Percentiles rank a stretch among this genome's conserved stretches.
phyloP scores from a whole-genome alignment of 257 asterid species.

The Voacanga thouarsii region DNA sequence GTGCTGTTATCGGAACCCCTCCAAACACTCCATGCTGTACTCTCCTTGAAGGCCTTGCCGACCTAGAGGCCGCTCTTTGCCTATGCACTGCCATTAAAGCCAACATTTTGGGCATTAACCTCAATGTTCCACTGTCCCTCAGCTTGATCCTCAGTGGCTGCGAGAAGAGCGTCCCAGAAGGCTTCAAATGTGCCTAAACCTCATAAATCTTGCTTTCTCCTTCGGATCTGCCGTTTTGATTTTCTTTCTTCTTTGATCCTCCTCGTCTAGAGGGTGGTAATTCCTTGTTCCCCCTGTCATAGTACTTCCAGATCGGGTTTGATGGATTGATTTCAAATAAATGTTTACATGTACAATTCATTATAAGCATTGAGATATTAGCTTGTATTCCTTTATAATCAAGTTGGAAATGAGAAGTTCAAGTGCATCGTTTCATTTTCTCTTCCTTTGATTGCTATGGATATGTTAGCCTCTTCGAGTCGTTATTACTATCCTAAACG shows the following conservation, averaged over 20 bases:
- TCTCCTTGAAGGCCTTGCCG: slow-evolving; percentile 36
- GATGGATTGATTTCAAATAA: neutral
- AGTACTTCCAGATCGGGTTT: neutral
- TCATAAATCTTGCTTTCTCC: neutral
- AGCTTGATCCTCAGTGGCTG: slow-evolving; percentile 30
- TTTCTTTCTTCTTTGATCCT: neutral
- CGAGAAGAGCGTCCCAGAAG: slow-evolving; percentile 23
- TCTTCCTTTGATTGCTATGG: neutral
- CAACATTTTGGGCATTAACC: slow-evolving; percentile 31
- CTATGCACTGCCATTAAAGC: slow-evolving; percentile 38
- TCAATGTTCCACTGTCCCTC: slow-evolving; percentile 29
- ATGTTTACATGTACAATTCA: neutral
- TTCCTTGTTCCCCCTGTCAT: neutral
- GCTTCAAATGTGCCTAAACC: slow-evolving; percentile 20
- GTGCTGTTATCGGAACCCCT: slow-evolving; percentile 39
- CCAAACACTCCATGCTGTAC: slow-evolving; percentile 48
- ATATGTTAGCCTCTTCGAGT: neutral
- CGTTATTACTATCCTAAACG: neutral
- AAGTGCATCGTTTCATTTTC: neutral
- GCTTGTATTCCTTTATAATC: slow-evolving; percentile 5
- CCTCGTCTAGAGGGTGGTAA: neutral
- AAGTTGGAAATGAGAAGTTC: neutral
- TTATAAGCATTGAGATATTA: neutral
- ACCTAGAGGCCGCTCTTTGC: slow-evolving; percentile 33
- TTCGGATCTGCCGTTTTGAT: neutral